These are phyloP conservation scores for Fusarium pilosicola DNA, from an alignment of 2,329 filamentous ascomycete genomes.

Conservation along the genomic window DNA sequence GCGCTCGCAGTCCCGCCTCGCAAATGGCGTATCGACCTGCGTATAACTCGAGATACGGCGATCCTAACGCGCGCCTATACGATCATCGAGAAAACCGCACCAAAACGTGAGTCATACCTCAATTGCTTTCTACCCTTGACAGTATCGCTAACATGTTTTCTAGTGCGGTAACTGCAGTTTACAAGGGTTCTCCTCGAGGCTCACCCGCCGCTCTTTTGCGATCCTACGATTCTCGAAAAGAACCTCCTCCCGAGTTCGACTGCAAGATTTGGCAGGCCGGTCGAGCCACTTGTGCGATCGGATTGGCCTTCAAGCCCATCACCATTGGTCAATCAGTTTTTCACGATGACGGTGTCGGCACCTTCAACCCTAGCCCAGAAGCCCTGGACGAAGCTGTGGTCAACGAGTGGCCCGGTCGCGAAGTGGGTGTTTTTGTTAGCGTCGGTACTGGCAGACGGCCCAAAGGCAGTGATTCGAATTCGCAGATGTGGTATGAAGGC, in stretches of 20 bases:
- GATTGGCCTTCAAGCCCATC: conserved; percentile 94
- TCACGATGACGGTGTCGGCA: conserved; percentile 90
- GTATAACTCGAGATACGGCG: conserved; percentile 73
- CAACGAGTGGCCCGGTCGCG: conserved; percentile 95
- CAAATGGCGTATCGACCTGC: conserved; percentile 63
- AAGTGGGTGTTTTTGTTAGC: conserved; percentile 91
- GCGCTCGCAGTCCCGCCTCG: conserved; percentile 69
- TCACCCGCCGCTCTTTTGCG: conserved; percentile 79
- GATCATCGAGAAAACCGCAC: conserved; percentile 86
- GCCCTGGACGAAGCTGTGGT: conserved; percentile 89
- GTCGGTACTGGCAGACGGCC: conserved; percentile 92
- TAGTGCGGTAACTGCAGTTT: conserved; percentile 90
- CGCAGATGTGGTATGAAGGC: conserved; percentile 90
- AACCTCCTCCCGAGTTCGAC: conserved; percentile 89
- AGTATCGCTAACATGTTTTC: conserved; percentile 22
- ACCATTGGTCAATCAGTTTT: conserved; percentile 93
- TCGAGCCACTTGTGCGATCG: conserved; percentile 90
- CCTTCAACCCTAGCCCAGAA: conserved; percentile 88
- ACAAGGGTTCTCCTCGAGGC: conserved; percentile 80
- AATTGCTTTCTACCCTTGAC: neutral
- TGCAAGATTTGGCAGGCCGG: conserved; percentile 98
- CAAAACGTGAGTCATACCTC: conserved; percentile 76
- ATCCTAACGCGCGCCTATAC: conserved; percentile 88
- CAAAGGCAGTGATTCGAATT: conserved; percentile 71
- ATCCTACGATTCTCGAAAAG: conserved; percentile 94